A percentile compares a stretch with the other conserved stretches of the same genome.
Evolutionary conservation across 306 rosid species (phyloP).

Genomic region (Quercus rubra): DNA sequence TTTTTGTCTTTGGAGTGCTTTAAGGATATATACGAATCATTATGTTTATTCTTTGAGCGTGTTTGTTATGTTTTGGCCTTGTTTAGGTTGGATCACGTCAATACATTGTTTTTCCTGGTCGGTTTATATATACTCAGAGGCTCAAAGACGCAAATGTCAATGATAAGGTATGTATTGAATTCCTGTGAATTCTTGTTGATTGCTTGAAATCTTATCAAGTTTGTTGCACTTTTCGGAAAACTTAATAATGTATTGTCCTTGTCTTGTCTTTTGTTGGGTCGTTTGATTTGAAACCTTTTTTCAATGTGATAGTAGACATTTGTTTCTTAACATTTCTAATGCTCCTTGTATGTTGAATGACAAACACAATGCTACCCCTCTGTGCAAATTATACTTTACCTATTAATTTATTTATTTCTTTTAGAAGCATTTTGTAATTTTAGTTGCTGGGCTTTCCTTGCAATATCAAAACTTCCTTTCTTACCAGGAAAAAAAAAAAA

Average conservation of each 20-base stretch:
- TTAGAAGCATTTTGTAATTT: not conserved
- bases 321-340: not conserved
- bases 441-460: not conserved
- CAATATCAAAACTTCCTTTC: not conserved
- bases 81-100: conserved; percentile 80
- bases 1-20: not conserved
- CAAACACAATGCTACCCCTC: not conserved
- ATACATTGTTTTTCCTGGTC: conserved; percentile 92
- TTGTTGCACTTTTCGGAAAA: not conserved
- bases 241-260: not conserved
- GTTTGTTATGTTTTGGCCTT: conserved; percentile 11
- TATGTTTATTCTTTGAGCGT: conserved; percentile 15
- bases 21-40: not conserved
- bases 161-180: conserved; percentile 59
- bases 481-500: not conserved
- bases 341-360: too few species aligned
- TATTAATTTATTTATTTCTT: not conserved
- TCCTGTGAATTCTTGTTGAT: conserved; percentile 1
- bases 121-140: conserved; percentile 71
- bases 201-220: conserved; percentile 13
- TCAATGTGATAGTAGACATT: not conserved
- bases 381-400: not conserved
- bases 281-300: not conserved
- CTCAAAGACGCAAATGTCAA: conserved; percentile 76
- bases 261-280: not conserved